These are phyloP conservation scores for Hygrocybe punicea DNA, from an alignment of 768 basidiomycete genomes.

Conservation along the genomic window DNA sequence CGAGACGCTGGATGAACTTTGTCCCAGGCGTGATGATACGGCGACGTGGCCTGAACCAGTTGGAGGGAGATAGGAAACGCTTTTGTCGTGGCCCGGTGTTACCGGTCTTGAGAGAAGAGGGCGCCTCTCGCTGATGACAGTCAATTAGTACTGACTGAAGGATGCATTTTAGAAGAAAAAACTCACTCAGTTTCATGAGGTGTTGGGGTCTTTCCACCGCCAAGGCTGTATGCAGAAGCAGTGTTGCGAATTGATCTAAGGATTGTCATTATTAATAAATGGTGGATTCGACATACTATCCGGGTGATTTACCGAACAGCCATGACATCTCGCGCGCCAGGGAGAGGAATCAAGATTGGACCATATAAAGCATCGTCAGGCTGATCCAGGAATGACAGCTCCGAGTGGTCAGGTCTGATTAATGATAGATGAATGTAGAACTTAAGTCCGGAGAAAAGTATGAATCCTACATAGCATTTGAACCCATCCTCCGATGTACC, in stretches of 20 bases:
- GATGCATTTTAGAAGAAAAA: neutral
- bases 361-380: neutral
- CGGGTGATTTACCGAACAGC: constrained; percentile 24
- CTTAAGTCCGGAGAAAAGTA: constrained; percentile 7
- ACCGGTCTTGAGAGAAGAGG: constrained; percentile 46
- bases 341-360: constrained; percentile 39
- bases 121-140: constrained; percentile 44
- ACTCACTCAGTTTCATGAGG: constrained; percentile 31
- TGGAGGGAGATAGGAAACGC: constrained; percentile 28
- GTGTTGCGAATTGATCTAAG: constrained; percentile 22
- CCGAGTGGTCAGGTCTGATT: constrained; percentile 13
- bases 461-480: neutral
- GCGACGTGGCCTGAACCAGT: constrained; percentile 18
- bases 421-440: neutral
- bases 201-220: constrained; percentile 7
- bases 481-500: neutral
- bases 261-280: neutral
- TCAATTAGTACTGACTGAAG: neutral
- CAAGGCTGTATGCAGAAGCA: constrained; percentile 21
- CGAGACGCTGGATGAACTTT: constrained; percentile 20
- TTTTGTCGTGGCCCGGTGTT: constrained; percentile 20
- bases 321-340: constrained; percentile 41
- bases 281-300: constrained; percentile 1
- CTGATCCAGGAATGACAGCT: neutral
- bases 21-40: constrained; percentile 22